A percentile compares a stretch with the other conserved stretches of the same genome.
Conservation (phyloP, 192 early-diverging fungal genomes). For the Backusella luteola region DNA sequence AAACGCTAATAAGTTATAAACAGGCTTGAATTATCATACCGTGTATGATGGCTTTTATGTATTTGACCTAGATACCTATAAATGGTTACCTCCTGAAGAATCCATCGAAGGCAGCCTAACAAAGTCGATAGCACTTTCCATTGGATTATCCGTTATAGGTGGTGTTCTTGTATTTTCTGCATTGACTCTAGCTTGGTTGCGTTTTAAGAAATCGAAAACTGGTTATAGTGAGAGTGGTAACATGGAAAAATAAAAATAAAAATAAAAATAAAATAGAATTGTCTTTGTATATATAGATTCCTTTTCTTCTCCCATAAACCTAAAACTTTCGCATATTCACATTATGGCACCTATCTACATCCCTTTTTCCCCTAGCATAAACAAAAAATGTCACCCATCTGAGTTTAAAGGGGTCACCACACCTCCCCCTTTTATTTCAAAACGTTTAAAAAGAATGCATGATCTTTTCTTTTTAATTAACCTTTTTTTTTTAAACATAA, state of each 20-base stretch:
- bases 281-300: not conserved
- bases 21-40: slow-evolving; percentile 21
- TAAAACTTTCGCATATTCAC: no score
- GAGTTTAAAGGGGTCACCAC: not conserved
- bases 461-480: slow-evolving; percentile 5
- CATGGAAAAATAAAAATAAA: not conserved
- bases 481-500: not conserved
- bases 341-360: not conserved
- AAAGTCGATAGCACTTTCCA: not conserved
- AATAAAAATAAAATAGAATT: not conserved
- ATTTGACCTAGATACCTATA: slow-evolving; percentile 3
- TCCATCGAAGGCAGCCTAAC: not conserved
- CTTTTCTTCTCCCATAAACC: not conserved
- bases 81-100: slow-evolving; percentile 11
- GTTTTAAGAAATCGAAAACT: not conserved
- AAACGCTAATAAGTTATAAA: not conserved
- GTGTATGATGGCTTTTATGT: slow-evolving; percentile 23
- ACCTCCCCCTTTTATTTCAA: not conserved
- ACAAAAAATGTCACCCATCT: not conserved
- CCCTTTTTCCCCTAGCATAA: not conserved
- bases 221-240: not conserved
- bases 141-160: not conserved
- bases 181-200: not conserved
- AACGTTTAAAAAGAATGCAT: slow-evolving; percentile 3
- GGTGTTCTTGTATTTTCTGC: slow-evolving; percentile 7